phyloP scores from a whole-genome alignment of 208 protist species.

The Leishmania gerbilli region DNA sequence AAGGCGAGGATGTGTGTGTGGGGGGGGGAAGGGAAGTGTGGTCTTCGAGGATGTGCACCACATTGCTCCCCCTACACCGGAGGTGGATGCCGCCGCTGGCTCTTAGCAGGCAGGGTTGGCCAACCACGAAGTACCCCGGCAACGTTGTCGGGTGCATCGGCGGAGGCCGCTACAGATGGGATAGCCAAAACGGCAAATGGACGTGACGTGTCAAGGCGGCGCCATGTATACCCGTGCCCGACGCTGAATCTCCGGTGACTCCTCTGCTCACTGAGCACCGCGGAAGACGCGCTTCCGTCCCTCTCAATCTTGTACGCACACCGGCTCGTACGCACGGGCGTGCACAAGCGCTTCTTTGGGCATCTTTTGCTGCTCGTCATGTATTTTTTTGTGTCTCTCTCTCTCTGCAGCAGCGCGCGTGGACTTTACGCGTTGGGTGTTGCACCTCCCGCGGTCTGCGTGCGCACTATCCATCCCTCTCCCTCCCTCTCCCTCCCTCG shows the following conservation, averaged over 20 bases:
- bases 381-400: neutral
- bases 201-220: neutral
- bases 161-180: slow-evolving; percentile 8
- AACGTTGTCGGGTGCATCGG: slow-evolving; percentile 1
- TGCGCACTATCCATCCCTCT: neutral
- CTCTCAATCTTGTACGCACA: no score
- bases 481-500: neutral
- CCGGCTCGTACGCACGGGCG: neutral
- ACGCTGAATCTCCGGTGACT: neutral
- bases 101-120: neutral
- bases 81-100: neutral
- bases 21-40: neutral
- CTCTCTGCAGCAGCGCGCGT: neutral
- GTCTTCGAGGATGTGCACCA: neutral
- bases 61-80: neutral
- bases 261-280: no score
- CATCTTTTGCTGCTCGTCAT: neutral
- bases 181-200: neutral
- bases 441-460: neutral
- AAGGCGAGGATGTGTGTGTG: neutral
- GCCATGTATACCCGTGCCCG: neutral
- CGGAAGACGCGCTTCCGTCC: no score
- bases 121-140: neutral
- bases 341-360: neutral
- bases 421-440: no score